Percentiles rank a stretch among this genome's conserved stretches.
These are phyloP conservation scores for Neurospora sp. DNA, from an alignment of 495 filamentous ascomycete genomes.

Conservation along the genomic window DNA sequence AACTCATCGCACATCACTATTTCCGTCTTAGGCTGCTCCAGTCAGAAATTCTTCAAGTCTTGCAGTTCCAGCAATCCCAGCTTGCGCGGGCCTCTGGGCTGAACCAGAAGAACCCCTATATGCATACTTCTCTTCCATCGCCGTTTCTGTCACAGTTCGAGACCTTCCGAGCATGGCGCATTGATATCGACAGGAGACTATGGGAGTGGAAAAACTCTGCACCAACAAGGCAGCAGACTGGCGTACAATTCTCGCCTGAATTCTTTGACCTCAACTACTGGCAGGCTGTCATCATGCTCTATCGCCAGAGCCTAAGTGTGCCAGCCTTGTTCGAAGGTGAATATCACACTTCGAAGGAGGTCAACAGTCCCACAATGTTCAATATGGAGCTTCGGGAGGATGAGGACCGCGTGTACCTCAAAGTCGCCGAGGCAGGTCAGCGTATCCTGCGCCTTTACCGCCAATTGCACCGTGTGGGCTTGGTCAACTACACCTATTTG, in stretches of 20 bases:
- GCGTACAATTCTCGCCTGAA: constrained; percentile 75
- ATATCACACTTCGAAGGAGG: constrained; percentile 52
- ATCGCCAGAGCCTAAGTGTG: constrained; percentile 83
- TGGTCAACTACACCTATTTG: constrained; percentile 93
- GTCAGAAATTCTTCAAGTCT: constrained; percentile 88
- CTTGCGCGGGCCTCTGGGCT: constrained; percentile 46
- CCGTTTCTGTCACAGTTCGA: constrained; percentile 78
- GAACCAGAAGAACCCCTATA: constrained; percentile 55
- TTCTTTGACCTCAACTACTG: constrained; percentile 94
- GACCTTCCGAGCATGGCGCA: constrained; percentile 79
- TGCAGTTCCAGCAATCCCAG: constrained; percentile 80
- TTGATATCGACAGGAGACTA: constrained; percentile 74
- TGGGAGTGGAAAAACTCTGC: constrained; percentile 80
- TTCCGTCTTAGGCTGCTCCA: constrained; percentile 85
- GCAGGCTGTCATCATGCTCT: constrained; percentile 96
- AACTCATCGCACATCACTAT: constrained; percentile 82
- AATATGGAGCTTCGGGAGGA: constrained; percentile 58
- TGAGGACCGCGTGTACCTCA: constrained; percentile 82
- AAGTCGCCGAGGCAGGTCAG: constrained; percentile 89
- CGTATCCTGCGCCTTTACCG: constrained; percentile 85
- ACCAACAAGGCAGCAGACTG: constrained; percentile 65
- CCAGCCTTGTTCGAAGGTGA: constrained; percentile 75
- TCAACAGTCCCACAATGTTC: constrained; percentile 36
- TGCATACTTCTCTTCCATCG: constrained; percentile 69
- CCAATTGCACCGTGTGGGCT: constrained; percentile 72